Evolutionary conservation across 2,329 filamentous ascomycete genomes (phyloP).

Genomic region (Ceratocystis alfenasii): DNA sequence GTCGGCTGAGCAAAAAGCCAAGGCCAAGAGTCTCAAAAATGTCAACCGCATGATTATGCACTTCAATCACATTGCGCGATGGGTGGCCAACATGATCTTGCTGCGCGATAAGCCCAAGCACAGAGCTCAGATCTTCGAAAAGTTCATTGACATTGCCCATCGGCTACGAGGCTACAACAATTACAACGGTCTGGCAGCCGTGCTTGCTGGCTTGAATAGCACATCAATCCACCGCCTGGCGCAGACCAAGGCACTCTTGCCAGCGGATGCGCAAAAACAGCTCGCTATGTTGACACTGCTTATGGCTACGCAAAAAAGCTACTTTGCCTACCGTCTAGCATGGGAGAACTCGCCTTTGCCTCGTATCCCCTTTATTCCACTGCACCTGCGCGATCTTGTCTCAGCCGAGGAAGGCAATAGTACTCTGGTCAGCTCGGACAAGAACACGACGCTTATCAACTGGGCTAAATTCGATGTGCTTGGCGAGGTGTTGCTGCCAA

Average conservation of each 20-base stretch:
- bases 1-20: slow-evolving; percentile 56
- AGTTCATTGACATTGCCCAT: slow-evolving; percentile 82
- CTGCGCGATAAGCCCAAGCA: slow-evolving; percentile 94
- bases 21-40: slow-evolving; percentile 65
- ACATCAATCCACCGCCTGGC: slow-evolving; percentile 72
- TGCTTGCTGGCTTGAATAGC: slow-evolving; percentile 84
- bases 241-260: slow-evolving; percentile 66
- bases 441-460: slow-evolving; percentile 58
- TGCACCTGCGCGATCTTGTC: slow-evolving; percentile 80
- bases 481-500: slow-evolving; percentile 76
- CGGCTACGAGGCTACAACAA: slow-evolving; percentile 88
- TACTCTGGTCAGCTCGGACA: slow-evolving; percentile 67
- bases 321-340: slow-evolving; percentile 89
- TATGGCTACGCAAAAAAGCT: slow-evolving; percentile 85
- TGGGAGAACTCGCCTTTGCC: slow-evolving; percentile 92
- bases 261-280: slow-evolving; percentile 60
- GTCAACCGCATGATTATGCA: slow-evolving; percentile 91
- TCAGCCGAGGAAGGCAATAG: slow-evolving; percentile 85
- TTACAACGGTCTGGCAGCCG: slow-evolving; percentile 89
- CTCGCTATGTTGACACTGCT: slow-evolving; percentile 81
- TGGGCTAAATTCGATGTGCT: slow-evolving; percentile 98
- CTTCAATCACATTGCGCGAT: slow-evolving; percentile 75
- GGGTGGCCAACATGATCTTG: slow-evolving; percentile 73
- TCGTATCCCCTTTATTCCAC: slow-evolving; percentile 83
- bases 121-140: slow-evolving; percentile 78